Evolutionary conservation across 305 asterid species (phyloP).

Genomic region (Fraxinus angustifolia): DNA sequence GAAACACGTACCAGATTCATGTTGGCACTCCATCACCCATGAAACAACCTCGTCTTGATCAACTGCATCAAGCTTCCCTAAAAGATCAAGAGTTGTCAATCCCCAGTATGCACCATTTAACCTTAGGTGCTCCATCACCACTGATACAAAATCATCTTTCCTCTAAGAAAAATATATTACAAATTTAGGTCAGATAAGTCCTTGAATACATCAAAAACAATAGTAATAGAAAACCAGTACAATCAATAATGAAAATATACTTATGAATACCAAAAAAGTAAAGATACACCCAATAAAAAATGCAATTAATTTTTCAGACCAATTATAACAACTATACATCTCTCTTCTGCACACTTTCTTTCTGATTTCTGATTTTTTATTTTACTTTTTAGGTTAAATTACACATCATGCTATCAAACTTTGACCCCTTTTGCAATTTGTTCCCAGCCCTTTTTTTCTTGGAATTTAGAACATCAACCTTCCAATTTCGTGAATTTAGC

Average conservation of each 20-base stretch:
- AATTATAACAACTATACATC: neutral
- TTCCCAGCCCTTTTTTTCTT: neutral
- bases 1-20: conserved; percentile 70
- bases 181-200: neutral
- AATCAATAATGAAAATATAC: neutral
- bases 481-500: neutral
- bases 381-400: neutral
- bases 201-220: neutral
- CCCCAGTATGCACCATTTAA: conserved; percentile 97
- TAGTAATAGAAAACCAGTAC: neutral
- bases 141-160: conserved; percentile 72
- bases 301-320: neutral
- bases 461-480: neutral
- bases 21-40: conserved; percentile 90
- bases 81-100: conserved; percentile 76
- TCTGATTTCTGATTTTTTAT: neutral
- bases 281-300: neutral
- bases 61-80: conserved; percentile 68
- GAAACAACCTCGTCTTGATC: conserved; percentile 72
- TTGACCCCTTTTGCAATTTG: neutral
- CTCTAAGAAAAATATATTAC: conserved; percentile 36
- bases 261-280: neutral
- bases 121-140: conserved; percentile 85
- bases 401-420: neutral
- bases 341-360: neutral